These are phyloP conservation scores for Suillus decipiens DNA, from an alignment of 768 basidiomycete genomes.

Conservation along the genomic window DNA sequence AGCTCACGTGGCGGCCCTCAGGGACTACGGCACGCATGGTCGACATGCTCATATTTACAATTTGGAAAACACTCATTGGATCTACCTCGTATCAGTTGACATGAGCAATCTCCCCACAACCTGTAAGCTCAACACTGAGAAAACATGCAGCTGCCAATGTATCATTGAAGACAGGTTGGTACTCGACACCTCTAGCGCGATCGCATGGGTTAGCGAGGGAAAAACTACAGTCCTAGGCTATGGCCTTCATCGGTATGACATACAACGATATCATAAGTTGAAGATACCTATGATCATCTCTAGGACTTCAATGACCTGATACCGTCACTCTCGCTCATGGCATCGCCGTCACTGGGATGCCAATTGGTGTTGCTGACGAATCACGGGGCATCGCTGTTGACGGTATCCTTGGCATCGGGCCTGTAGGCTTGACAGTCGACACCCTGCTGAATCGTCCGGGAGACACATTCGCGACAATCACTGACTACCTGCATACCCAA, in stretches of 20 bases:
- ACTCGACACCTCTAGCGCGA: slow-evolving; percentile 63
- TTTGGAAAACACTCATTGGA: no score
- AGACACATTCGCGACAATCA: slow-evolving; percentile 52
- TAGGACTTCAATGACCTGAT: slow-evolving; percentile 50
- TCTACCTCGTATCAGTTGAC: no score
- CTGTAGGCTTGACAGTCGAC: slow-evolving; percentile 52
- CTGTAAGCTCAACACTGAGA: slow-evolving; percentile 36
- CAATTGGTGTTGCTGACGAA: slow-evolving; percentile 59
- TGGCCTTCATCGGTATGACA: slow-evolving; percentile 52
- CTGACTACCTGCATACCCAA: slow-evolving; percentile 48
- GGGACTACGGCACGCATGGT: no score
- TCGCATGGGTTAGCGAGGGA: slow-evolving; percentile 70
- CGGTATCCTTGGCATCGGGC: slow-evolving; percentile 70
- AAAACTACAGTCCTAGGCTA: slow-evolving; percentile 63
- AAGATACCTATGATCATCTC: background rate
- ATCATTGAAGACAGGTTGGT: slow-evolving; percentile 47
- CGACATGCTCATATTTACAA: no score
- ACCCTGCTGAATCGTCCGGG: slow-evolving; percentile 15
- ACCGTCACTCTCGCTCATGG: slow-evolving; percentile 51
- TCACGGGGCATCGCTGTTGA: slow-evolving; percentile 51
- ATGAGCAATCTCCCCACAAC: slow-evolving; percentile 41
- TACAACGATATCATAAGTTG: background rate
- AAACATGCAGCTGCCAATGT: slow-evolving; percentile 1
- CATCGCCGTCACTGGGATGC: slow-evolving; percentile 53
- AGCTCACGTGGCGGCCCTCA: no score